These are phyloP conservation scores for Zychaea mexicana DNA, from an alignment of 371 early-diverging fungal genomes.

Conservation along the genomic window DNA sequence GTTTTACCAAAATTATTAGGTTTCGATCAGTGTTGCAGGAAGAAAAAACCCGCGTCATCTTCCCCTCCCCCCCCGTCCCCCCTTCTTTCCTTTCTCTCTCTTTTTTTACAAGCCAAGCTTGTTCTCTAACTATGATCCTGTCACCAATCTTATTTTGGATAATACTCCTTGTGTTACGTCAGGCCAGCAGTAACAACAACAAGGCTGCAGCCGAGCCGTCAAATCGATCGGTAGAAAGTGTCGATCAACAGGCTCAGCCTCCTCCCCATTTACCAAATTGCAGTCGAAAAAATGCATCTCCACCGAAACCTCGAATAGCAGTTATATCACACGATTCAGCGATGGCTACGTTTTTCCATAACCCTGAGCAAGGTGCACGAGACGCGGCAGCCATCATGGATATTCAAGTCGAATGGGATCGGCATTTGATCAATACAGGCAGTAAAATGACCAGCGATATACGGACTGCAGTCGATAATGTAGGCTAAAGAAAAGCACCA, in stretches of 20 bases:
- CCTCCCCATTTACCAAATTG: constrained; percentile 3
- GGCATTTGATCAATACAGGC: constrained; percentile 25
- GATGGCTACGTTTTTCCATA: constrained; percentile 36
- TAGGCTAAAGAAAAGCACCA: too few species aligned
- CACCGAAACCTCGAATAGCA: constrained; percentile 15
- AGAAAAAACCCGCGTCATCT: not conserved
- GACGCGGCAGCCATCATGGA: constrained; percentile 46
- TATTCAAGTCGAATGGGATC: constrained; percentile 40
- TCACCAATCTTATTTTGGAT: not conserved
- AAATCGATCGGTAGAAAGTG: not conserved
- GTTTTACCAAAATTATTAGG: too few species aligned
- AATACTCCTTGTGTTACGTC: not conserved
- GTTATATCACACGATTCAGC: constrained; percentile 40
- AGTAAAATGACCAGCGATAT: constrained; percentile 41
- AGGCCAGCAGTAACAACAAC: too few species aligned
- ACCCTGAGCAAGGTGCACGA: constrained; percentile 35
- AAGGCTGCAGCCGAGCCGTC: not conserved
- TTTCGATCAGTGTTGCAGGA: not conserved
- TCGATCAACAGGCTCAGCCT: constrained; percentile 2
- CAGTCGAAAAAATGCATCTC: not conserved
- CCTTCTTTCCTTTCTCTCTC: not conserved
- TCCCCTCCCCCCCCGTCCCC: not conserved
- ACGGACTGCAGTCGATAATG: constrained; percentile 24
- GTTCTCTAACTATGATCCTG: too few species aligned
- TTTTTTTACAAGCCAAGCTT: too few species aligned